Conservation (phyloP, 331 rosid genomes). For the Cucumis variabilis region DNA sequence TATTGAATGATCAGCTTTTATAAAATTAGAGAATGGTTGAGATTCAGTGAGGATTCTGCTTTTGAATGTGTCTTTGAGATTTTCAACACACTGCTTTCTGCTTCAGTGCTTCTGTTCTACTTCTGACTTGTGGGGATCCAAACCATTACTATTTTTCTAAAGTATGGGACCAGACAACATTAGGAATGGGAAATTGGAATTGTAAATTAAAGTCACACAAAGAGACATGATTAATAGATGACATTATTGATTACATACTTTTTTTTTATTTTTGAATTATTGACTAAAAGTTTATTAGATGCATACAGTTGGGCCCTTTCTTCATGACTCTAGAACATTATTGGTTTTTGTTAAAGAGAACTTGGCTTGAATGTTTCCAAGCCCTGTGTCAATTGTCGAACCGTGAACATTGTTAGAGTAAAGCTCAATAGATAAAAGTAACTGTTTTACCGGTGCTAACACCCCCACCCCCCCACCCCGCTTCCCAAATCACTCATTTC, state of each 20-base stretch:
- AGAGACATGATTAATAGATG: neutral
- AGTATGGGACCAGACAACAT: conserved; percentile 24
- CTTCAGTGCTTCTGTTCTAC: neutral
- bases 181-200: neutral
- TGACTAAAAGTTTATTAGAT: neutral
- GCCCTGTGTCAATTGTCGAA: too few species aligned
- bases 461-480: too few species aligned
- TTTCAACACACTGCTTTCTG: neutral
- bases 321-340: too few species aligned
- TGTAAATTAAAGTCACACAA: neutral
- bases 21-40: neutral
- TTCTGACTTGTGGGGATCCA: conserved; percentile 17
- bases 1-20: neutral
- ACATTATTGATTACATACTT: neutral
- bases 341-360: too few species aligned
- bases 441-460: too few species aligned
- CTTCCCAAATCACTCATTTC: too few species aligned
- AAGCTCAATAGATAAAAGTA: too few species aligned
- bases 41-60: conserved; percentile 12
- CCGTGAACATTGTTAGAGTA: too few species aligned
- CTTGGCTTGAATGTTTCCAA: too few species aligned
- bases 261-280: neutral
- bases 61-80: conserved; percentile 7
- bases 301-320: neutral
- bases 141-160: neutral